phyloP scores from a whole-genome alignment of 164 flowering plant species.

The Liriodendron chinense region DNA sequence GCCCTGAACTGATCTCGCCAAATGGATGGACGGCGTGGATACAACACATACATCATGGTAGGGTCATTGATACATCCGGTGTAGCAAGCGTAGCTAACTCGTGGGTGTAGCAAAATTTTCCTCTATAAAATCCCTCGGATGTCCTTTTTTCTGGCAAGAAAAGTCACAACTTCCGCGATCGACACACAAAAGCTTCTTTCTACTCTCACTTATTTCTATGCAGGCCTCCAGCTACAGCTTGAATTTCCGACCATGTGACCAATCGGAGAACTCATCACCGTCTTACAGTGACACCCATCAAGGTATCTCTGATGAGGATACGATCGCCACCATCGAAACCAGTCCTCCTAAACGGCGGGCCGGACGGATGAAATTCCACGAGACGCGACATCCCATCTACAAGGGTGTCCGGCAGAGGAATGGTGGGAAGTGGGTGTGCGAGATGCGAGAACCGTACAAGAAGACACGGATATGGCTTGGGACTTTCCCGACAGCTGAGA shows the following conservation, averaged over 20 bases:
- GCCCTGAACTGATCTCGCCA: too few relatives aligned
- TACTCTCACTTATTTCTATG: too few relatives aligned
- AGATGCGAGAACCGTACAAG: slow-evolving; percentile 66
- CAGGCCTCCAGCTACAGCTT: not conserved
- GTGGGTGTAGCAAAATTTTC: too few relatives aligned
- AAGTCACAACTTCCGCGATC: too few relatives aligned
- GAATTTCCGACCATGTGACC: not conserved
- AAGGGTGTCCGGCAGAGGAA: slow-evolving; percentile 59
- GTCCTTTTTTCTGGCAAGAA: too few relatives aligned
- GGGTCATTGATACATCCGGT: too few relatives aligned
- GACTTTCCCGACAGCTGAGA: slow-evolving; percentile 52
- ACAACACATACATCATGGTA: too few relatives aligned
- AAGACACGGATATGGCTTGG: slow-evolving; percentile 68
- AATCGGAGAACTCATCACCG: not conserved
- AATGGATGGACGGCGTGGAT: too few relatives aligned
- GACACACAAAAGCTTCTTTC: too few relatives aligned
- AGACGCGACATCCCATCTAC: slow-evolving; percentile 65
- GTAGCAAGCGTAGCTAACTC: too few relatives aligned
- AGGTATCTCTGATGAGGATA: slow-evolving; percentile 25
- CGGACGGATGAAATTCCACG: slow-evolving; percentile 53
- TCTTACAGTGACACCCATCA: not conserved
- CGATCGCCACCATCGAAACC: slow-evolving; percentile 33
- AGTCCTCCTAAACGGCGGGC: slow-evolving; percentile 51
- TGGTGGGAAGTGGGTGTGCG: slow-evolving; percentile 60
- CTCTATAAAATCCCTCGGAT: too few relatives aligned